phyloP scores from a whole-genome alignment of 352 stramenopile genomes.

The Stramenopiles sp. region DNA sequence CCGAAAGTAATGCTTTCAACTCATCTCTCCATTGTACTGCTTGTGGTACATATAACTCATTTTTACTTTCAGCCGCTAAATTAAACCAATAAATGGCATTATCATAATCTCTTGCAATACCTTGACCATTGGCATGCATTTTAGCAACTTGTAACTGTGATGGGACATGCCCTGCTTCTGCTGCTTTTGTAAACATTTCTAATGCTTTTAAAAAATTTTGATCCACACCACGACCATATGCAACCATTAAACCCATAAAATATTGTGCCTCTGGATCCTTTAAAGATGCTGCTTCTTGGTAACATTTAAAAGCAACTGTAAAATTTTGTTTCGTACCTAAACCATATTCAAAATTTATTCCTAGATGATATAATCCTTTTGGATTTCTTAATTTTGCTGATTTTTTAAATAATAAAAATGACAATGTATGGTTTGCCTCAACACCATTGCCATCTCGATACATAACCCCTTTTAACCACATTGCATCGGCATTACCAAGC shows the following conservation, averaged over 20 bases:
- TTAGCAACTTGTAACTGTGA: background rate
- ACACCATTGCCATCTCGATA: background rate
- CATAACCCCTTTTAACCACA: background rate
- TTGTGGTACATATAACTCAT: background rate
- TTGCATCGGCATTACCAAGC: background rate
- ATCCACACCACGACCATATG: background rate
- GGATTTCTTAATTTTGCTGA: background rate
- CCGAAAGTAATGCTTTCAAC: background rate
- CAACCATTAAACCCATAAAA: background rate
- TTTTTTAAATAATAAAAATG: background rate
- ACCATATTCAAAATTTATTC: background rate
- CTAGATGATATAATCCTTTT: background rate
- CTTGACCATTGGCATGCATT: background rate
- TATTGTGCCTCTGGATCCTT: background rate
- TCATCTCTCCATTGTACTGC: background rate
- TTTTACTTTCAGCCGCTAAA: background rate
- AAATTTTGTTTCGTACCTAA: background rate
- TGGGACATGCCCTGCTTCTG: background rate
- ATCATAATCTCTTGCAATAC: background rate
- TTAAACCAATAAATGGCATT: constrained; percentile 2
- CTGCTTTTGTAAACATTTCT: background rate
- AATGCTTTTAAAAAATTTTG: background rate
- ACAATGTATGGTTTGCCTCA: background rate
- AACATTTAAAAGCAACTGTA: background rate
- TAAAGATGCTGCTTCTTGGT: background rate